Conservation (phyloP, 2,329 filamentous ascomycete genomes). For the Volutella citrinella region DNA sequence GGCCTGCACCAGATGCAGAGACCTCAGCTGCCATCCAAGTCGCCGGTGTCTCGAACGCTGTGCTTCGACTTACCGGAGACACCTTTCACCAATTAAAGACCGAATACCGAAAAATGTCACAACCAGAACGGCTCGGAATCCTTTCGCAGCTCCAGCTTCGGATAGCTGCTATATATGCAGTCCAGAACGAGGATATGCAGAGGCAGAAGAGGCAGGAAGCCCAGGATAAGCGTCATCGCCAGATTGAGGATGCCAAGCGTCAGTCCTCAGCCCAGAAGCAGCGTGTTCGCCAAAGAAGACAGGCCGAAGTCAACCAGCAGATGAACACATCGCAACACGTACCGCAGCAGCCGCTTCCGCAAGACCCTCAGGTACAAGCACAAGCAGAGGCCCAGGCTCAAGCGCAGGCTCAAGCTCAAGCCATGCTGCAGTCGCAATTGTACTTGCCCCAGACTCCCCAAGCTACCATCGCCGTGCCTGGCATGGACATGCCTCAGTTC, state of each 20-base stretch:
- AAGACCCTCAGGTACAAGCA: constrained; percentile 13
- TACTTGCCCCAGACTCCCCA: constrained; percentile 24
- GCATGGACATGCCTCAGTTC: constrained; percentile 26
- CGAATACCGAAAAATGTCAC: constrained; percentile 42
- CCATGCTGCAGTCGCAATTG: constrained; percentile 26
- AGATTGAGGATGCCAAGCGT: constrained; percentile 34
- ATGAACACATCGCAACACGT: constrained; percentile 13
- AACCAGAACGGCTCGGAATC: constrained; percentile 36
- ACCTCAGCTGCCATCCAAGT: constrained; percentile 37
- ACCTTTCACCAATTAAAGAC: constrained; percentile 43
- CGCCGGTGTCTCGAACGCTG: constrained; percentile 37
- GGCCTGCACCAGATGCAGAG: constrained; percentile 32
- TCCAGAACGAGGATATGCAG: constrained; percentile 43
- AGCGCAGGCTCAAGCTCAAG: constrained; percentile 21
- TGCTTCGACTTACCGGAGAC: constrained; percentile 40
- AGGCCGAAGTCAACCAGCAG: constrained; percentile 24
- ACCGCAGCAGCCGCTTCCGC: constrained; percentile 13
- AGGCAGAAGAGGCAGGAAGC: constrained; percentile 37
- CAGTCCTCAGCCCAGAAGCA: constrained; percentile 23
- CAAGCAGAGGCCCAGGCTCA: constrained; percentile 20
- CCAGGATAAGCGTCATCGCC: constrained; percentile 35
- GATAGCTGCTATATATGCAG: constrained; percentile 42
- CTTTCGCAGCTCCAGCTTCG: constrained; percentile 40
- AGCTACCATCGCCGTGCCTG: constrained; percentile 25
- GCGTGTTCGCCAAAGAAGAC: constrained; percentile 23